These are phyloP conservation scores for Ascochyta fabae DNA, from an alignment of 2,329 filamentous ascomycete species.

Conservation along the genomic window DNA sequence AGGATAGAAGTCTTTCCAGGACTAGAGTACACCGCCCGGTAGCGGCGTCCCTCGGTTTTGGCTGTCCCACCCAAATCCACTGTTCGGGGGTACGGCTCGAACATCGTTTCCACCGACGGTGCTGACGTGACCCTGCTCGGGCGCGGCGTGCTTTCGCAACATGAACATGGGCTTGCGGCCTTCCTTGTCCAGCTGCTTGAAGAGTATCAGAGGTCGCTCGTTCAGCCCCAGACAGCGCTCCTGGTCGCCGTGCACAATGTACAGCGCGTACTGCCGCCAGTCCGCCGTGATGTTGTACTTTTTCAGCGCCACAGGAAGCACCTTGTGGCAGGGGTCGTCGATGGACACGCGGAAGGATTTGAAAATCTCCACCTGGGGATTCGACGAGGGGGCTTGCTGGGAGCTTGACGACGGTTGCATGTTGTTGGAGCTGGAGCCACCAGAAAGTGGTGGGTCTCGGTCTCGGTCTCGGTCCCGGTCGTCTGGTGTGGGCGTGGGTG, in stretches of 20 bases:
- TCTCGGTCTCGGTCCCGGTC: slow-evolving; percentile 43
- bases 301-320: slow-evolving; percentile 91
- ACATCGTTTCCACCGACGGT: slow-evolving; percentile 48
- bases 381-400: slow-evolving; percentile 42
- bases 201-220: slow-evolving; percentile 92
- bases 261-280: slow-evolving; percentile 95
- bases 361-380: slow-evolving; percentile 85
- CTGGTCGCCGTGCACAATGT: slow-evolving; percentile 98
- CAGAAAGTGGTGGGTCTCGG: slow-evolving; percentile 45
- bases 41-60: slow-evolving; percentile 35
- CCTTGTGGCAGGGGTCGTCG: slow-evolving; percentile 97
- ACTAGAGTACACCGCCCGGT: slow-evolving; percentile 33
- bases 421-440: slow-evolving; percentile 38
- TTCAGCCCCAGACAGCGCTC: slow-evolving; percentile 91
- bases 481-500: slow-evolving; percentile 39
- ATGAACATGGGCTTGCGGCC: slow-evolving; percentile 99
- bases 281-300: slow-evolving; percentile 99
- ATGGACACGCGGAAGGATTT: slow-evolving; percentile 98
- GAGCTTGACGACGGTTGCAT: slow-evolving; percentile 30
- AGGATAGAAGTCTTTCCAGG: neutral
- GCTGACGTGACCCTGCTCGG: slow-evolving; percentile 54
- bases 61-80: slow-evolving; percentile 34
- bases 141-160: slow-evolving; percentile 73
- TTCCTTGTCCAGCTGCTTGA: slow-evolving; percentile 96
- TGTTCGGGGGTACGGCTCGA: slow-evolving; percentile 28